phyloP scores from a whole-genome alignment of 1,139 yeast species.

The Sugiyamaella novakii region DNA sequence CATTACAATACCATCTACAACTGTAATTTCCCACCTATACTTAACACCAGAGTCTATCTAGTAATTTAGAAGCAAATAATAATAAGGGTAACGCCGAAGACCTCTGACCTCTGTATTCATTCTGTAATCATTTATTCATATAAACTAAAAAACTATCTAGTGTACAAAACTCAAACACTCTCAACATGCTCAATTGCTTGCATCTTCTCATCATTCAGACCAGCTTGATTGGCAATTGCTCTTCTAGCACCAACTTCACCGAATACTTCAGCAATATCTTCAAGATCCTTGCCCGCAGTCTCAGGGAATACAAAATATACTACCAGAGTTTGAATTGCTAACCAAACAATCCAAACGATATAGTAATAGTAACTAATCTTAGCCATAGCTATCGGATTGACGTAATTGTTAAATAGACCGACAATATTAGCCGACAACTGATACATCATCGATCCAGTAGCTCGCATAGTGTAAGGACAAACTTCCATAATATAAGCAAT shows the following conservation, averaged over 20 bases:
- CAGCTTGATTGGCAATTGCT: constrained; percentile 32
- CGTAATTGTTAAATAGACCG: constrained; percentile 48
- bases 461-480: constrained; percentile 43
- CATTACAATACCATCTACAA: too few species aligned
- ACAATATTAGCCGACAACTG: constrained; percentile 32
- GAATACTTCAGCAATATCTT: constrained; percentile 52
- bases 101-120: too few species aligned
- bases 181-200: constrained; percentile 10
- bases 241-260: constrained; percentile 46
- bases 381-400: constrained; percentile 60
- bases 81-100: too few species aligned
- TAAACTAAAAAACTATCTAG: background rate
- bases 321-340: constrained; percentile 28
- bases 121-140: too few species aligned
- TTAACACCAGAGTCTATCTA: too few species aligned
- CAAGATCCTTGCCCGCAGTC: constrained; percentile 51
- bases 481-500: constrained; percentile 48
- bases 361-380: constrained; percentile 49
- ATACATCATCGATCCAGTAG: constrained; percentile 39
- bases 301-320: constrained; percentile 50
- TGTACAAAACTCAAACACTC: constrained; percentile 5
- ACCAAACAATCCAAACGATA: constrained; percentile 41
- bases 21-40: too few species aligned
- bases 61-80: too few species aligned
- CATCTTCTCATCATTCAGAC: constrained; percentile 12